These are phyloP conservation scores for Heterobasidion annosum DNA, from an alignment of 1,284 basidiomycete species.

Conservation along the genomic window DNA sequence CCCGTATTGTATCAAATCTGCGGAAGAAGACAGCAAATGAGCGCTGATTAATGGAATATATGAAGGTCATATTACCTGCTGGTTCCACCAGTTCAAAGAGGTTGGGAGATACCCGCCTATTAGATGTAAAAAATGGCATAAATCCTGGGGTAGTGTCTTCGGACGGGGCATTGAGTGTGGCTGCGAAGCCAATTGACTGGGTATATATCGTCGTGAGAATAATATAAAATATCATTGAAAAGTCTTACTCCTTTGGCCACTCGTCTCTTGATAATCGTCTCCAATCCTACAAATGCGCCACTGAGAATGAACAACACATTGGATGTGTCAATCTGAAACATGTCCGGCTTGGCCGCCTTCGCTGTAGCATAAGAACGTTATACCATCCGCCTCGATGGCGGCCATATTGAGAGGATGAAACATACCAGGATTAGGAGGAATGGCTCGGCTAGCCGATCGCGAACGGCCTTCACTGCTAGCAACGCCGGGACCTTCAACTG, in stretches of 20 bases:
- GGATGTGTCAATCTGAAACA: conserved; percentile 75
- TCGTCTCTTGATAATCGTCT: conserved; percentile 71
- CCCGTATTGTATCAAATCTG: conserved; percentile 85
- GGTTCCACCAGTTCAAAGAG: conserved; percentile 64
- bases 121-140: conserved; percentile 69
- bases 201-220: conserved; percentile 3
- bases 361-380: too few species aligned
- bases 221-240: conserved; percentile 2
- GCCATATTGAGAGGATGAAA: too few species aligned
- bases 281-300: conserved; percentile 91
- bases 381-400: too few species aligned
- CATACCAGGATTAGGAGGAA: conserved; percentile 1
- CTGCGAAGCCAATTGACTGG: conserved; percentile 86
- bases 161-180: conserved; percentile 41
- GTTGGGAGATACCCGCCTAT: conserved; percentile 40
- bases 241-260: conserved; percentile 72
- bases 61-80: conserved; percentile 29
- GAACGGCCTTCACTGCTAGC: conserved; percentile 35
- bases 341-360: conserved; percentile 49
- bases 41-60: not conserved
- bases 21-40: not conserved
- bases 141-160: conserved; percentile 24
- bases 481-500: conserved; percentile 32
- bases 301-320: conserved; percentile 89
- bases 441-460: conserved; percentile 28